Conservation (phyloP, 805 yeast genomes). For the Wickerhamomyces ciferrii region DNA sequence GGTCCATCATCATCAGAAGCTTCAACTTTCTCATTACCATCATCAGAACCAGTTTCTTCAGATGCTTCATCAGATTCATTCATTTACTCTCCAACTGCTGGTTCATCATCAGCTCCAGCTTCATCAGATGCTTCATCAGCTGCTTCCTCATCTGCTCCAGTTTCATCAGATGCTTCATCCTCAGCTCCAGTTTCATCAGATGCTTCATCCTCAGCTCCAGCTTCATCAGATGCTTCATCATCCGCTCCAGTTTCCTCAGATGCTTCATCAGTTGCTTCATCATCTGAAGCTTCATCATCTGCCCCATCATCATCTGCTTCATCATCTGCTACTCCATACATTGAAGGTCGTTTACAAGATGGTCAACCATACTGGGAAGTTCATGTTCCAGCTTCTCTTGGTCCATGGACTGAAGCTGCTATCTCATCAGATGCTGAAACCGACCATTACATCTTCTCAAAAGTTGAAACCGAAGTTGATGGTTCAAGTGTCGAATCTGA, state of each 20-base stretch:
- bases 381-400: not conserved
- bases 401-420: not conserved
- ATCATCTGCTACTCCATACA: not conserved
- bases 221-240: not conserved
- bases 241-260: not conserved
- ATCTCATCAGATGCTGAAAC: not conserved
- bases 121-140: not conserved
- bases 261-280: not conserved
- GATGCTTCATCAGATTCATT: conserved; percentile 1
- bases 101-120: not conserved
- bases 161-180: conserved; percentile 1
- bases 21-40: not conserved
- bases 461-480: not conserved
- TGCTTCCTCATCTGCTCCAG: not conserved
- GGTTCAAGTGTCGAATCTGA: not conserved
- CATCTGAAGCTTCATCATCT: not conserved
- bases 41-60: not conserved
- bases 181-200: conserved; percentile 1
- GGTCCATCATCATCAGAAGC: not conserved
- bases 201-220: conserved; percentile 2
- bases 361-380: not conserved
- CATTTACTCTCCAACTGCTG: not conserved
- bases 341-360: not conserved
- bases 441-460: not conserved
- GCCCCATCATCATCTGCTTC: not conserved